Conservation (phyloP, 768 basidiomycete genomes). For the Rhizopogon salebrosus region DNA sequence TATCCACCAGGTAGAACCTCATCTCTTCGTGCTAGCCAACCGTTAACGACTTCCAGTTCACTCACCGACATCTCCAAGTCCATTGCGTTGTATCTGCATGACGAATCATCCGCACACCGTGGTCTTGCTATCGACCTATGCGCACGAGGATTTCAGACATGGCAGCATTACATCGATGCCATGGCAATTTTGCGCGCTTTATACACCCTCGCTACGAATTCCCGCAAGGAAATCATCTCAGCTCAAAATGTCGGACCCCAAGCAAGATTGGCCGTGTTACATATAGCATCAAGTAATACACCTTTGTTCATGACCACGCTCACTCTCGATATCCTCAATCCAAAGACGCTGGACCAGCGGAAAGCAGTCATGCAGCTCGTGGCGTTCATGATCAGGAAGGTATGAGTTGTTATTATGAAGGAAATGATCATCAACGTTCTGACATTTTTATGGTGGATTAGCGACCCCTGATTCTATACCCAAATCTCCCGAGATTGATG, state of each 20-base stretch:
- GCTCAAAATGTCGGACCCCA: conserved; percentile 68
- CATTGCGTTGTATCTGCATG: conserved; percentile 70
- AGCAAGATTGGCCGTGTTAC: conserved; percentile 78
- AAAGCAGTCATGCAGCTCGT: conserved; percentile 90
- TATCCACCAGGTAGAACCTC: conserved; percentile 59
- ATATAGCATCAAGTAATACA: conserved; percentile 79
- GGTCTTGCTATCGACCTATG: conserved; percentile 84
- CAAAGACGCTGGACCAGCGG: conserved; percentile 68
- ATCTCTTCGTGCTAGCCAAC: background rate
- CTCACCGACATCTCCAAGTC: conserved; percentile 85
- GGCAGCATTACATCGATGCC: conserved; percentile 92
- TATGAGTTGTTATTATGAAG: conserved; percentile 18
- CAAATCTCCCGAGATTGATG: conserved; percentile 78
- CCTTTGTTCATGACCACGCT: conserved; percentile 93
- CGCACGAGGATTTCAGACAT: conserved; percentile 86
- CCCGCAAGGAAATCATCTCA: conserved; percentile 64
- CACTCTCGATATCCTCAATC: conserved; percentile 81
- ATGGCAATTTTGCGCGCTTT: conserved; percentile 83
- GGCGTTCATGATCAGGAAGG: conserved; percentile 90
- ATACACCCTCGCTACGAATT: conserved; percentile 72
- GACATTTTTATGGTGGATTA: conserved; percentile 22
- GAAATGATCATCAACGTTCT: background rate
- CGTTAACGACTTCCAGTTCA: conserved; percentile 39
- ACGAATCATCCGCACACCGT: conserved; percentile 60
- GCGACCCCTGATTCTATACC: conserved; percentile 82